A percentile compares a stretch with the other conserved stretches of the same genome.
phyloP scores from a whole-genome alignment of 331 rosid species.

The Ulmus americana region DNA sequence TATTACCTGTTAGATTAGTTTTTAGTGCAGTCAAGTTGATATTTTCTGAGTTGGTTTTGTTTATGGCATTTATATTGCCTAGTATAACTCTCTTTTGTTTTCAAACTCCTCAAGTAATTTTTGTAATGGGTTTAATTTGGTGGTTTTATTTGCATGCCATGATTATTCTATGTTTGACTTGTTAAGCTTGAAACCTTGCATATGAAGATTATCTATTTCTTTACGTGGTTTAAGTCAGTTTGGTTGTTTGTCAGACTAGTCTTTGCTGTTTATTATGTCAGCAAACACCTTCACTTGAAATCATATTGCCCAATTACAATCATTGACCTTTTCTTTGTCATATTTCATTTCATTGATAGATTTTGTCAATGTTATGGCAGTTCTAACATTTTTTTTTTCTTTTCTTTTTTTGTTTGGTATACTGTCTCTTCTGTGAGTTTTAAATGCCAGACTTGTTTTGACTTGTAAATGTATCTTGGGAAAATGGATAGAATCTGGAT shows the following conservation, averaged over 20 bases:
- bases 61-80: neutral
- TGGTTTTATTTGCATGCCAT: neutral
- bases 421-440: neutral
- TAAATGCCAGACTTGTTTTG: neutral
- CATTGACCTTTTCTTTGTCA: too few relatives aligned
- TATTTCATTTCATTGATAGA: too few relatives aligned
- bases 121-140: neutral
- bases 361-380: neutral
- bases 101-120: neutral
- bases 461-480: neutral
- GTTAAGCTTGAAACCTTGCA: neutral
- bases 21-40: neutral
- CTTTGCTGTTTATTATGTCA: neutral
- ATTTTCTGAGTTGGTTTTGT: neutral
- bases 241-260: neutral
- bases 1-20: neutral
- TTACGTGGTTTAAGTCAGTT: neutral
- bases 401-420: neutral
- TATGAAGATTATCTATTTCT: neutral
- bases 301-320: too few relatives aligned
- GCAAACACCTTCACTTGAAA: neutral
- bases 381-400: neutral
- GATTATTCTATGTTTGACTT: neutral
- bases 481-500: slow-evolving; percentile 5
- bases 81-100: neutral